These are phyloP conservation scores for Amaranthus cruentus DNA, from an alignment of 148 eudicot genomes.

Conservation along the genomic window DNA sequence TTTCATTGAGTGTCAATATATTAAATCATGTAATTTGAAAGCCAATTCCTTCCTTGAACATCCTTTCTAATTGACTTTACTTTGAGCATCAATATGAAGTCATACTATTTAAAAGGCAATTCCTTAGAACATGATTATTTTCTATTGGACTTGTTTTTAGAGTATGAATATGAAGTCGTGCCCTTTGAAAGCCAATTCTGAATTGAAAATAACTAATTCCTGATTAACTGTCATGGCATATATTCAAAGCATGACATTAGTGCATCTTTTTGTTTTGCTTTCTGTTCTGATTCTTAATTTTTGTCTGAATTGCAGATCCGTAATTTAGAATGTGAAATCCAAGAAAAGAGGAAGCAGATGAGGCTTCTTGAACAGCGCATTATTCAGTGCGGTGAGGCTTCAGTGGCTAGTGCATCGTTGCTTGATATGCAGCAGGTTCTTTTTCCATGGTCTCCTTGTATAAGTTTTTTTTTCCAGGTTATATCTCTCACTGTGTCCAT, in stretches of 20 bases:
- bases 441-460: background rate
- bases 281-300: too few species aligned
- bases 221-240: too few species aligned
- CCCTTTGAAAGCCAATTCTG: too few species aligned
- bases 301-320: slow-evolving; percentile 49
- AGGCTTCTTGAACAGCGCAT: slow-evolving; percentile 83
- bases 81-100: too few species aligned
- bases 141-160: background rate
- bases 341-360: slow-evolving; percentile 82
- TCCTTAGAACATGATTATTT: background rate
- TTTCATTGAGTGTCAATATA: too few species aligned
- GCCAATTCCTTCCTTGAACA: background rate
- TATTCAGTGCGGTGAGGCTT: slow-evolving; percentile 70
- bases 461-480: background rate
- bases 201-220: too few species aligned
- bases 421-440: slow-evolving; percentile 93
- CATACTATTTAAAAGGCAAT: background rate
- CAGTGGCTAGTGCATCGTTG: slow-evolving; percentile 73
- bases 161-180: background rate
- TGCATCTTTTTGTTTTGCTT: too few species aligned
- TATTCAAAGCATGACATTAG: too few species aligned
- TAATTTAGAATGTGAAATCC: slow-evolving; percentile 77
- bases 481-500: too few species aligned
- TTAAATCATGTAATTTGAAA: too few species aligned
- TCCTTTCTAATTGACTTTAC: background rate